phyloP scores from a whole-genome alignment of 163 green algal genomes.

The Chloroidium sp. region DNA sequence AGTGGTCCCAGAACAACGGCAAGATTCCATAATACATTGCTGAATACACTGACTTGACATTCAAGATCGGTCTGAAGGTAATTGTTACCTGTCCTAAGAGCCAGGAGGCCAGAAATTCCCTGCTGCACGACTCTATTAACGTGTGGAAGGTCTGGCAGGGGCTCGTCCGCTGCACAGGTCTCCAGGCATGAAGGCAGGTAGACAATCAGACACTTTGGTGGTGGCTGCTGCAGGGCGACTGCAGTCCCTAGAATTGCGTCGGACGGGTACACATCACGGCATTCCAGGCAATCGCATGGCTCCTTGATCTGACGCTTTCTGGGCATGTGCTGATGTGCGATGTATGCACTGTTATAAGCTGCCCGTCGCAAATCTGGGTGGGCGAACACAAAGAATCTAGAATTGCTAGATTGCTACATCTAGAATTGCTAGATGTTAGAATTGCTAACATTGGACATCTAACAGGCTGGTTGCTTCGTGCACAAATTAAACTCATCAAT shows the following conservation, averaged over 20 bases:
- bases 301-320: not conserved
- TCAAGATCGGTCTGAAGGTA: not conserved
- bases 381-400: too few species aligned
- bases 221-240: constrained; percentile 21
- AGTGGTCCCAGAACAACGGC: not conserved
- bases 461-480: too few species aligned
- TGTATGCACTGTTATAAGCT: too few species aligned
- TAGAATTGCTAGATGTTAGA: too few species aligned
- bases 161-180: not conserved
- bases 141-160: constrained; percentile 8
- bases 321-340: too few species aligned
- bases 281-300: constrained; percentile 29
- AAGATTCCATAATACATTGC: not conserved
- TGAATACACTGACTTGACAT: not conserved
- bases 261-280: not conserved
- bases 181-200: not conserved
- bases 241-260: not conserved
- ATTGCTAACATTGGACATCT: too few species aligned
- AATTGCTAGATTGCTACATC: too few species aligned
- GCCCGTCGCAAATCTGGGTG: too few species aligned
- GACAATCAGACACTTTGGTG: constrained; percentile 30
- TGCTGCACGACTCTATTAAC: constrained; percentile 10
- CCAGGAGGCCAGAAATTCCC: constrained; percentile 21
- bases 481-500: too few species aligned
- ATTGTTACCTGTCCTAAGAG: not conserved